Evolutionary conservation across 108 stramenopile species (phyloP), one percentile per base, ranked within the genome.

Genomic region (Aurantiochytrium sp.): DNA sequence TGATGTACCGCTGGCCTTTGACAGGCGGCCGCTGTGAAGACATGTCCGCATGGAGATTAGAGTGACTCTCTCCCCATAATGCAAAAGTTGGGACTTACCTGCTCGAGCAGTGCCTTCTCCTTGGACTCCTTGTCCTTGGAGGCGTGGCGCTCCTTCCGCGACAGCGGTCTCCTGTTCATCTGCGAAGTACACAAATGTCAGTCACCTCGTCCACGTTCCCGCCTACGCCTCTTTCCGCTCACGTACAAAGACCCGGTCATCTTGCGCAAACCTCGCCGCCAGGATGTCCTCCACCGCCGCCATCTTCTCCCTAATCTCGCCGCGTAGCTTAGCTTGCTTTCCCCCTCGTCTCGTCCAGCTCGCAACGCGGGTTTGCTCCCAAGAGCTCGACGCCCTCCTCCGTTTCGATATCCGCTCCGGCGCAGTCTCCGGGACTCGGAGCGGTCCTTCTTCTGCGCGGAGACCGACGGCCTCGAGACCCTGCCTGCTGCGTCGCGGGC

Each of bases 81-180:
- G 50, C 8, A 17, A 52, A 2, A 65, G 3, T 22, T 15, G 6
- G 8, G 1, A 81, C 73, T 37, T 81, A 81, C 73, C 73, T 81
- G 73, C 39, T 81, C 73, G 21, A 81, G 39, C 1, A 81, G 73
- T 22, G 73, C 73, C 3, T 48, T 81, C 32, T 81, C 73, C 24
- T 81, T 81, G 73, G 45, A 81, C 45, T 81, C 73, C 73, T 81
- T 81, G 32, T 81, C 73, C 45, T 81, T 81, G 6, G 42, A 41
- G 6, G 73, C 73, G n/a, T 81, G 73, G 6, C 73, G 12, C 39
- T 81, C 73, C 19, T 30, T 41, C 19, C 73, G 73, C 45, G 73
- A 22, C 21, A 81, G 45, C 12, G 73, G 73, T 48, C 39, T 81
- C 24, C 45, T 81, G 73, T 81, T 81, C 30, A 48, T 30, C 73